phyloP scores from a whole-genome alignment of 1,284 basidiomycete genomes.

The Ganoderma meredithae region DNA sequence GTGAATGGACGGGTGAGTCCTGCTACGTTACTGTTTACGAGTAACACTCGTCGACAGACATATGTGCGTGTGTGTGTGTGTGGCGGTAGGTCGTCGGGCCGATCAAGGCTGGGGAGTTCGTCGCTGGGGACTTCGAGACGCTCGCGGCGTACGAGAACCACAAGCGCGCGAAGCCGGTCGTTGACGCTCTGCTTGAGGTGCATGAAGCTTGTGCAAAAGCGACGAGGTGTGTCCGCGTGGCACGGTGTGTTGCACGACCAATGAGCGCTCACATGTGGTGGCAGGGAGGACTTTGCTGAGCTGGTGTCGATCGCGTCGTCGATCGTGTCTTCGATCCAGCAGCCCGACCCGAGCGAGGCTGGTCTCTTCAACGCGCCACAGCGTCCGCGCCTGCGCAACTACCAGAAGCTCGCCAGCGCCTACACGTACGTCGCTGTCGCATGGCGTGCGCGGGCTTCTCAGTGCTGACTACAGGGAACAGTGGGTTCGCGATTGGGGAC shows the following conservation, averaged over 20 bases:
- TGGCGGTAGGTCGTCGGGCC: conserved; percentile 69
- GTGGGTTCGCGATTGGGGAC: conserved; percentile 77
- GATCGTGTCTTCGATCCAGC: conserved; percentile 70
- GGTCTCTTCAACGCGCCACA: conserved; percentile 74
- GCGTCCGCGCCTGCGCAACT: conserved; percentile 63
- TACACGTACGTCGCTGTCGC: conserved; percentile 58
- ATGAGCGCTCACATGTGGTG: neutral
- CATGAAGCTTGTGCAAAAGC: conserved; percentile 47
- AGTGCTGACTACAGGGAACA: conserved; percentile 39
- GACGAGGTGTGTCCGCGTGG: conserved; percentile 13
- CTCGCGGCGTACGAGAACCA: conserved; percentile 77
- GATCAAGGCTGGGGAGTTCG: conserved; percentile 61
- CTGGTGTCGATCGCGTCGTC: conserved; percentile 74
- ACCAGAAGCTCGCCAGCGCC: conserved; percentile 63
- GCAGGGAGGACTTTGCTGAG: conserved; percentile 62
- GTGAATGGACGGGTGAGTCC: conserved; percentile 82
- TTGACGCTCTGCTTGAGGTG: conserved; percentile 66
- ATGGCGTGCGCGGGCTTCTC: neutral
- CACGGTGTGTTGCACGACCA: neutral
- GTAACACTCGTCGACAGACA: neutral
- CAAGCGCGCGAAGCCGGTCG: conserved; percentile 73
- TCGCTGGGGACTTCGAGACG: conserved; percentile 69
- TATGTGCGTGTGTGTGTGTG: neutral
- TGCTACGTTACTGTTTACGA: neutral
- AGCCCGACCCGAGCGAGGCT: conserved; percentile 74